Evolutionary conservation across 306 rosid species (phyloP), one percentile per base, ranked within the genome.

Genomic region (Cucumis hystrix): DNA sequence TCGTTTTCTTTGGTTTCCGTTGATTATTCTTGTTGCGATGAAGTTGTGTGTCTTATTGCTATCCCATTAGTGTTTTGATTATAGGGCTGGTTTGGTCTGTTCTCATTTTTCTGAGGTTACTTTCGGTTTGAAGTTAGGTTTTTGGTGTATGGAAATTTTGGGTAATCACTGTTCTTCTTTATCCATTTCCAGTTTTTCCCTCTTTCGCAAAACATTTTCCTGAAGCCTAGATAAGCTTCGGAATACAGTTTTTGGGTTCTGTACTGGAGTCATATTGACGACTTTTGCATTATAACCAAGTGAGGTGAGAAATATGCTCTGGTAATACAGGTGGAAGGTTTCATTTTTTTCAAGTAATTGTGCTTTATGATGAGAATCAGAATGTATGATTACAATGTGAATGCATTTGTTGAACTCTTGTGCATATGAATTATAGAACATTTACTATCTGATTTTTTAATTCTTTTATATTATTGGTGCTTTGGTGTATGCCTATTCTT

Each of bases 121-220:
- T 66, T 14, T 40, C 17, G 28, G n/a, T 64, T 40, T 64, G 71
- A 35, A 17, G 51, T 39, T 65, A 18, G 41, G 23, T 4, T 65
- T 65, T 37, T 37, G 51, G 28, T 14, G 39, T 39, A 45, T 45
- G 39, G 21, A 25, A 70, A 45, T 45, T 43, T 37, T 43, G 11
- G 39, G 23, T 70, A 16, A 70, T 20, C 33, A 45, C 58, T 70
- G 3, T 69, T 70, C 8, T 21, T 52, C n/a, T 21, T 43, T 37
- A 65, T 17, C 47, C 43, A 10, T 68, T n/a, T 45, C 55, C 54
- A 68, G 51, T 68, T 68, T 67, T 68, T 68, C 33, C n/a, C 28
- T 68, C 74, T 68, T 68, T 67, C 74, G 47, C 67, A 35, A 64
- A 64, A 33, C 71, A 17, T 64, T 64, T 64, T 64, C 71, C 47